Base-by-base conservation (phyloP, 2,329 filamentous ascomycete genomes). In the Amphichorda felina region DNA sequence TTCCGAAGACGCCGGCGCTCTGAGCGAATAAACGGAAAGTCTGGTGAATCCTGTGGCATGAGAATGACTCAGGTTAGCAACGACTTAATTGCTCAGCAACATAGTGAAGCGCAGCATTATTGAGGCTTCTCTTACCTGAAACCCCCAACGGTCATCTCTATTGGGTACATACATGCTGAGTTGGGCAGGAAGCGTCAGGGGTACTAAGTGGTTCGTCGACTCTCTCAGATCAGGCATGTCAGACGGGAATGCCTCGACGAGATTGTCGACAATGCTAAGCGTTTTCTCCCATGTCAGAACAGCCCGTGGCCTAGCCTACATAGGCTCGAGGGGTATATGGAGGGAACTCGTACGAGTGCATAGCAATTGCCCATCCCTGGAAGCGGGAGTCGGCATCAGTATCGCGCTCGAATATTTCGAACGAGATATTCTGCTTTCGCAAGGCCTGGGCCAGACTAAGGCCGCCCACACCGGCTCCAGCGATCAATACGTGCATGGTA, bases 401-500 rank as follows among this genome's bases (percentile, higher is more conserved):
- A 18, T 32, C 35, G 16, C 35, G 35, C 28, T 37, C 35, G 27
- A 37, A 37, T 11, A 33, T 17, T 14, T 37, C 15, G 14, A 22
- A 31, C 19, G 24, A 33, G 26, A 33, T 27, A 21, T n/a, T 8
- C 30, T 18, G 29, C 29, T 26, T 30, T 18, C 30, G 35, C 6
- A 37, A 21, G 14, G 11, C 32, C 13, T 32, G 30, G 35, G 35
- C 35, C 16, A 31, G 28, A 19, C 21, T 33, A 6, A 37, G 35
- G 22, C 35, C 35, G 11, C 35, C 30, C 19, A 37, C 22, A 10
- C 35, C 35, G 7, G 27, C 35, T 7, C 35, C 35, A 13, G 33
- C 30, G 14, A 37, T 37, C 14, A 37, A 4, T 16, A 37, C 18
- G 11, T 31, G 35, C 19, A 32, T 24, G 16, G n/a, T n/a, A n/a